Evolutionary conservation across 1,284 basidiomycete species (phyloP).

Genomic region (Moesziomyces antarcticus): DNA sequence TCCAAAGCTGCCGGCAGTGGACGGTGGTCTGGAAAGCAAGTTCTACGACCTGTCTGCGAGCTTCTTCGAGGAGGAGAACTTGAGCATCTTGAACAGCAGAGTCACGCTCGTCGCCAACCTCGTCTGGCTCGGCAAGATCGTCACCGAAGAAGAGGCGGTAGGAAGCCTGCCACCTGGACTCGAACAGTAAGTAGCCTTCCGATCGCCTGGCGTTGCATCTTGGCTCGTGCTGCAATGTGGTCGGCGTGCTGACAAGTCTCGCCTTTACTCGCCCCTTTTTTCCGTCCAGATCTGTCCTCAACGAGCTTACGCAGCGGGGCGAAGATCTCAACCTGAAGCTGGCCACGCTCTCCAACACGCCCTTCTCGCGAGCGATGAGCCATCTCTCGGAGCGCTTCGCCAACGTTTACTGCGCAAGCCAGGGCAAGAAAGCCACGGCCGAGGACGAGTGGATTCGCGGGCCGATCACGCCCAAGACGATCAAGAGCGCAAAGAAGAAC

Average conservation of each 20-base stretch:
- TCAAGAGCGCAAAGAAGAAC: slow-evolving; percentile 28
- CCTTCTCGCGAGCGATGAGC: slow-evolving; percentile 27
- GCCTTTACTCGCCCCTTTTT: neutral
- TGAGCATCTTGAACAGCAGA: slow-evolving; percentile 28
- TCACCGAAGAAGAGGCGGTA: slow-evolving; percentile 4
- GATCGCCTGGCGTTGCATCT: too few relatives aligned
- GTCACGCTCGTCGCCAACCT: slow-evolving; percentile 45
- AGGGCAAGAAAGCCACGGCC: slow-evolving; percentile 1
- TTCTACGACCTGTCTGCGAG: slow-evolving; percentile 1
- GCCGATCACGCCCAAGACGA: slow-evolving; percentile 29
- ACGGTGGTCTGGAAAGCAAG: slow-evolving; percentile 19
- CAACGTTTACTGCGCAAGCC: slow-evolving; percentile 20
- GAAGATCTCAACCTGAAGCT: slow-evolving; percentile 36
- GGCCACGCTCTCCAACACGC: slow-evolving; percentile 29
- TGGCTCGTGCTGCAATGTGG: neutral
- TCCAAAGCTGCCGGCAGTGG: neutral
- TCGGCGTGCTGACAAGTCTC: slow-evolving; percentile 1
- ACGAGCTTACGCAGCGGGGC: slow-evolving; percentile 24
- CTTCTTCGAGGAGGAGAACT: slow-evolving; percentile 45
- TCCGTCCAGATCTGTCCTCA: neutral
- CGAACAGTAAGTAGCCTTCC: slow-evolving; percentile 10
- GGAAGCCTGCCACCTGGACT: slow-evolving; percentile 19
- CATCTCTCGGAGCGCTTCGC: slow-evolving; percentile 33
- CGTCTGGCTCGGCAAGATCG: slow-evolving; percentile 39
- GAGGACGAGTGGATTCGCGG: slow-evolving; percentile 31